Evolutionary conservation across 495 filamentous ascomycete species (phyloP), one percentile per base, ranked within the genome.

Genomic region (Terfezia boudieri): DNA sequence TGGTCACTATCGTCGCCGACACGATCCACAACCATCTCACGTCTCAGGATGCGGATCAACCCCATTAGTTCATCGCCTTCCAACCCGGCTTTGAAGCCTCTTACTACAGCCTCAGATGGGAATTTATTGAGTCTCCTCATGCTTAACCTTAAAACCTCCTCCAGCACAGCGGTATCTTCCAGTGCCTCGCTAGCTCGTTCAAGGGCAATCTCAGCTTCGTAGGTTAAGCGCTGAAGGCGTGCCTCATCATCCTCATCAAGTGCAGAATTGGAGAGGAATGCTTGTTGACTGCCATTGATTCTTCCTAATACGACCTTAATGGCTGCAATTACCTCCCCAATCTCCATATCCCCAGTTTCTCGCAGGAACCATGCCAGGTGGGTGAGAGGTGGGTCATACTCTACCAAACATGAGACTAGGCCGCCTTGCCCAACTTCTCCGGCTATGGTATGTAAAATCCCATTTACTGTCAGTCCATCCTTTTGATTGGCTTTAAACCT

Each of bases 361-460:
- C 56, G 49, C 22, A 65, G 54, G 37, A 57, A 58, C 62, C 62
- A 64, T 38, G 51, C 60, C 11, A 64, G 55, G 14, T 55, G 56
- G 32, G 58, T 52, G 20, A 65, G 52, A 14, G 56, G 55, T 7
- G 62, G 57, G 36, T 65, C 62, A 52, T 59, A 57, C 23, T 49
- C 49, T 16, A 51, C 9, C 6, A 65, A 53, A 1, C 52, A 49
- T 14, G 56, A 36, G 22, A 64, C 56, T 20, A 65, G 57, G n/a
- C 52, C 60, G 37, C 49, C 54, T 46, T 46, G 41, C 1, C 41
- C 41, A 46, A 46, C 17, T 8, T 46, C 41, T 20, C 41, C 8
- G 14, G 12, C 14, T 4, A 9, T 20, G 12, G 41, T 14, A 5
- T 46, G 41, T 20, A 9, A 1, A 46, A 46, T 20, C 12, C 41